Base-by-base conservation (phyloP, 2,329 filamentous ascomycete species). In the Fusarium algeriense region DNA sequence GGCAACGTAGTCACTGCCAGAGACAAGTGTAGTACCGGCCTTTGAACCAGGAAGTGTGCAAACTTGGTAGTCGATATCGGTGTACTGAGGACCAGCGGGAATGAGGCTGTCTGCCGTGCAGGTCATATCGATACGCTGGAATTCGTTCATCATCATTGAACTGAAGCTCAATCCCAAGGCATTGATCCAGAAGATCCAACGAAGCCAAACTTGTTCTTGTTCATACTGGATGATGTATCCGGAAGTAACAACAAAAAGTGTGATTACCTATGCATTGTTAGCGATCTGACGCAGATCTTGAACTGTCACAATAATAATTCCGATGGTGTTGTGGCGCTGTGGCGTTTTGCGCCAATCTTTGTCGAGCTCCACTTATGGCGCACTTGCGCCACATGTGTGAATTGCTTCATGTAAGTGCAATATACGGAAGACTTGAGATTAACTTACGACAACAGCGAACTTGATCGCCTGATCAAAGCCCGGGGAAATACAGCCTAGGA, bases 391-490 rank as follows among this genome's bases (percentile, higher is more conserved):
- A 40, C 23, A 38, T n/a, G 23, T 28, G 6, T 19, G 26, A n/a
- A 45, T 17, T 8, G 9, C 30, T 28, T 49, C 46, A 15, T 50
- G 20, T 26, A 50, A 38, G 20, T 37, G 14, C 5, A 34, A 15
- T 6, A 50, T 12, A 50, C 34, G 10, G 13, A 7, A 23, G 34
- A 50, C 37, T 28, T 23, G 15, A n/a, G 19, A 17, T 37, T 3
- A 41, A 54, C 56, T 60, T 56, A 94, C 87, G 2, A 93, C 85
- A 8, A 93, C 90, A 10, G 93, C 93, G 60, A 93, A 91, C 79
- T 95, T 95, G 80, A 95, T 93, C 6, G 94, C 94, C 45, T 92
- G 92, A 78, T 97, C 93, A 63, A 97, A 97, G 75, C 94, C 92
- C 0, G 92, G 92, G 64, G 91, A 94, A 15, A 93, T 65, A 65